Evolutionary conservation across 441 rosid species (phyloP).

Genomic region (Euphorbia neoarborescens): DNA sequence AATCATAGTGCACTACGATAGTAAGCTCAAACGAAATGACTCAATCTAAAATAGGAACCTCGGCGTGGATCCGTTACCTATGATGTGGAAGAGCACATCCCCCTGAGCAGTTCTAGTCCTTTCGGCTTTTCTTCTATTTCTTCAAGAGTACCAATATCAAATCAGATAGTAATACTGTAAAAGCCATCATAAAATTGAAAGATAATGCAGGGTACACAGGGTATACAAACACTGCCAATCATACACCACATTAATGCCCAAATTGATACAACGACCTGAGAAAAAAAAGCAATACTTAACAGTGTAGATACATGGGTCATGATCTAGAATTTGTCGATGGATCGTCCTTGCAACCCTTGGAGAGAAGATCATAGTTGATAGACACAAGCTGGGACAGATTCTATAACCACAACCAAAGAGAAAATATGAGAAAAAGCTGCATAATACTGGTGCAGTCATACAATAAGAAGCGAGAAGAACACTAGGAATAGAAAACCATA

Average conservation of each 20-base stretch:
- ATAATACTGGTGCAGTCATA: not conserved
- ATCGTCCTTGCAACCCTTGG: conserved; percentile 95
- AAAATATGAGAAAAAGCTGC: conserved; percentile 4
- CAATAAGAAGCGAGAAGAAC: not conserved
- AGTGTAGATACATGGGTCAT: conserved; percentile 21
- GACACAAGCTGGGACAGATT: conserved; percentile 95
- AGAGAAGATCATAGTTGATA: conserved; percentile 92
- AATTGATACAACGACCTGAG: conserved; percentile 20
- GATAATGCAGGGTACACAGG: conserved; percentile 51
- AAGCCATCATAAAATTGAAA: not conserved
- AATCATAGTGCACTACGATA: conserved; percentile 12
- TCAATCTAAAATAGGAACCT: conserved; percentile 25
- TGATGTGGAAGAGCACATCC: conserved; percentile 28
- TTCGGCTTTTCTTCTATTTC: conserved; percentile 34
- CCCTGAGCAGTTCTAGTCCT: conserved; percentile 27
- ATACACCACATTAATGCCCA: conserved; percentile 21
- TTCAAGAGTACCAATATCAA: conserved; percentile 21
- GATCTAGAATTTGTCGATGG: conserved; percentile 41
- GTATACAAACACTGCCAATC: conserved; percentile 30
- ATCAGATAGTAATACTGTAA: not conserved
- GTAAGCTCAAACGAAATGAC: conserved; percentile 20
- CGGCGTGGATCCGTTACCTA: conserved; percentile 26
- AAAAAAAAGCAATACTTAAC: conserved; percentile 13
- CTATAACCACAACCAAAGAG: conserved; percentile 26
- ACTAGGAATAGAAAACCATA: not conserved